A percentile compares a stretch with the other conserved stretches of the same genome.
phyloP scores from a whole-genome alignment of 2,329 filamentous ascomycete species.

The Apiospora saccharicola region DNA sequence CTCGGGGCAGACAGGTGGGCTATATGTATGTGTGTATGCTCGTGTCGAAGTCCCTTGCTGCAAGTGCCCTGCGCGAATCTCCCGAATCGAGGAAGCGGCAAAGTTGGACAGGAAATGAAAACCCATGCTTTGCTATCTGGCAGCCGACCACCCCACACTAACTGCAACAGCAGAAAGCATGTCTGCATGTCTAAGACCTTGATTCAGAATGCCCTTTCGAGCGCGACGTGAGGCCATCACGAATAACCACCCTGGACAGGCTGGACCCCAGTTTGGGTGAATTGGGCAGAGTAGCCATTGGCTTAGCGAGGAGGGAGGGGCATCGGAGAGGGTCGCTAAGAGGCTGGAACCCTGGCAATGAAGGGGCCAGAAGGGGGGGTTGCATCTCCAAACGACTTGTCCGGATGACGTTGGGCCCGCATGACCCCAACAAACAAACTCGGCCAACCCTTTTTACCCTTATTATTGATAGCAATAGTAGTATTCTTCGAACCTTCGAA shows the following conservation, averaged over 20 bases:
- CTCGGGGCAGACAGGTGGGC: not conserved
- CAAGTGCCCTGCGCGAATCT: not conserved
- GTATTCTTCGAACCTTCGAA: not conserved
- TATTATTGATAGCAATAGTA: no score
- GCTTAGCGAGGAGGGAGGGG: not conserved
- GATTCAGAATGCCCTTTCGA: slow-evolving; percentile 3
- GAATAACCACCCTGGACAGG: slow-evolving; percentile 12
- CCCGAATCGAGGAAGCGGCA: not conserved
- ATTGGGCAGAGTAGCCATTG: slow-evolving; percentile 25
- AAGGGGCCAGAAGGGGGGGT: not conserved
- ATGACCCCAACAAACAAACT: slow-evolving; percentile 6
- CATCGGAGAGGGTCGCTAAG: slow-evolving; percentile 14
- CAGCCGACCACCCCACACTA: slow-evolving; percentile 23
- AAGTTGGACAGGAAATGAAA: not conserved
- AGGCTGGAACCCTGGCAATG: slow-evolving; percentile 5
- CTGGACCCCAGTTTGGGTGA: slow-evolving; percentile 21
- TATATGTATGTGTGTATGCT: not conserved
- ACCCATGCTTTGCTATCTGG: slow-evolving; percentile 10
- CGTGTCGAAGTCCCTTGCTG: not conserved
- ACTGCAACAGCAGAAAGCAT: not conserved
- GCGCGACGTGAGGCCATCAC: slow-evolving; percentile 24
- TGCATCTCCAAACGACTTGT: not conserved
- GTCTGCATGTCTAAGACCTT: slow-evolving; percentile 19
- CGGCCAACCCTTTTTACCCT: not conserved
- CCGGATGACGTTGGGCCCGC: slow-evolving; percentile 28